A percentile compares a stretch with the other conserved stretches of the same genome.
These are phyloP conservation scores for Pseudogymnoascus sp. DNA, from an alignment of 2,329 filamentous ascomycete genomes.

Conservation along the genomic window DNA sequence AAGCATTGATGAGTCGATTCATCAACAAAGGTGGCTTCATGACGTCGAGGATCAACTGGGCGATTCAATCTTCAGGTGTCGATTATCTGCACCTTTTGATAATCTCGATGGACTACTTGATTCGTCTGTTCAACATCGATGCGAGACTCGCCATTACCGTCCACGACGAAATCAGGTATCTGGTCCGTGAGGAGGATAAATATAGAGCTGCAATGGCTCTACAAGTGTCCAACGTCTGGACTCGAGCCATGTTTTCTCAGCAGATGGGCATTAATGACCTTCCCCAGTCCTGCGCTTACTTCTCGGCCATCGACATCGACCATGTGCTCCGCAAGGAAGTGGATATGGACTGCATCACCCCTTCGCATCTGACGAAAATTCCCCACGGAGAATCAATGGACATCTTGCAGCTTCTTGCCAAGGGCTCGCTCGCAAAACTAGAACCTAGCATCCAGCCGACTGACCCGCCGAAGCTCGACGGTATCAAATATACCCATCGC, in stretches of 20 bases:
- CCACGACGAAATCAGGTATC: constrained; percentile 93
- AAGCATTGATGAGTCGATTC: constrained; percentile 82
- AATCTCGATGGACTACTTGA: constrained; percentile 88
- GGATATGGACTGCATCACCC: constrained; percentile 93
- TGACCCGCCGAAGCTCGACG: constrained; percentile 48
- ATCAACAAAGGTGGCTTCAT: constrained; percentile 87
- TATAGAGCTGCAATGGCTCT: constrained; percentile 88
- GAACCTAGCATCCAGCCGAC: constrained; percentile 54
- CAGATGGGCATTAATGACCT: constrained; percentile 94
- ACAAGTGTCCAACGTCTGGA: constrained; percentile 93
- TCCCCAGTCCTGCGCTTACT: constrained; percentile 89
- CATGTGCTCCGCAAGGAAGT: constrained; percentile 96
- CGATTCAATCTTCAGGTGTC: constrained; percentile 93
- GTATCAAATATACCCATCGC: constrained; percentile 61
- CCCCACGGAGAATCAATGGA: constrained; percentile 80
- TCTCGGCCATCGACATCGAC: constrained; percentile 92
- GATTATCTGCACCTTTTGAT: constrained; percentile 95
- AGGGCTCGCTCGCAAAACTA: constrained; percentile 59
- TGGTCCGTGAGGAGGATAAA: constrained; percentile 76
- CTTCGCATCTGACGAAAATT: constrained; percentile 71
- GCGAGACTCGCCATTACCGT: constrained; percentile 88
- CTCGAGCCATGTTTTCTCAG: constrained; percentile 91
- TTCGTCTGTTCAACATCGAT: constrained; percentile 72
- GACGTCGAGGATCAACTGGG: constrained; percentile 97
- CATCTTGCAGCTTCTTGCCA: constrained; percentile 67